Base-by-base conservation (phyloP, 176 grass and related monocot genomes). In the Saccharum officinarum region DNA sequence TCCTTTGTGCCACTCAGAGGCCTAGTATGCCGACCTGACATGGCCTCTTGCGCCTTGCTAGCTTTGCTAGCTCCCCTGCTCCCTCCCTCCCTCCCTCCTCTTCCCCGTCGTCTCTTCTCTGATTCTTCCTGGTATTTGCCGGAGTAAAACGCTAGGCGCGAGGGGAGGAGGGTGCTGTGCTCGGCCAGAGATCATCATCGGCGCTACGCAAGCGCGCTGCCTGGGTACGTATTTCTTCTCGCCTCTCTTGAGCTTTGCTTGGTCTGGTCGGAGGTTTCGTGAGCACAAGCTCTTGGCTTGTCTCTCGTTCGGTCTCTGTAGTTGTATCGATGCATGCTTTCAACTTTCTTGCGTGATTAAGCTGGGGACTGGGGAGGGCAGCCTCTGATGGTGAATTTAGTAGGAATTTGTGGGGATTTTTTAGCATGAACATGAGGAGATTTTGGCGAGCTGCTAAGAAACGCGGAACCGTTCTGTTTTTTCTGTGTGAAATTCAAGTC, bases 181-280 rank as follows among this genome's bases (percentile, higher is more conserved):
- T 65, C 15, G 13, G 73, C 23, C 25, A 36, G 70, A 71, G 67
- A 36, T 71, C 54, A 28, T 28, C 28, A 23, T 10, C 67, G 80
- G 67, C 4, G 26, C 41, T 13, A 65, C 25, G 28, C 28, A 28
- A 50, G 77, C 70, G 75, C 25, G 52, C 52, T 77, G 50, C 12
- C 62, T 52, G 34, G 89, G 89, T 91, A 66, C 26, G 85, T 88
- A 5, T 54, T 41, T 63, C 63, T 28, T 47, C 68, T 67, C 28
- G 13, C 47, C 77, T 82, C 65, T 59, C 57, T 34, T 25, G 64
- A 71, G 22, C 50, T 78, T 54, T 75, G 72, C 79, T 83, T 42
- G 25, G 3, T 55, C 62, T 20, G 31, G 13, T 55, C 33, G 52
- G 78, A 44, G 42, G 69, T 77, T 86, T 55, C 36, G 4, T 18